A percentile compares a stretch with the other conserved stretches of the same genome.
Evolutionary conservation across 1,284 basidiomycete genomes (phyloP).

Genomic region (Austroboletus niveus): DNA sequence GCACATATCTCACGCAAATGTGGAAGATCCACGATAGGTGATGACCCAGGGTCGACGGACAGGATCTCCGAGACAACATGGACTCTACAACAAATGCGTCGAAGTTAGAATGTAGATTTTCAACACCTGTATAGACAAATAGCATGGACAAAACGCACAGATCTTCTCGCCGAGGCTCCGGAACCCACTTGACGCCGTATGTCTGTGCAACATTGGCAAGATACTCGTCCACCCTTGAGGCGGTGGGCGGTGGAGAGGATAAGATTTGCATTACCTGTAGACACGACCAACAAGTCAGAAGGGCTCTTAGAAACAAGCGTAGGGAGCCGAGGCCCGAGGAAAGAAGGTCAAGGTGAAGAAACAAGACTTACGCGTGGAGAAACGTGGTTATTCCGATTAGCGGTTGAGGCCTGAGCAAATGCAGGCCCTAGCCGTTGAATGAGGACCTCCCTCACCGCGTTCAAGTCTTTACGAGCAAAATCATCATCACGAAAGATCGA

Average conservation of each 20-base stretch:
- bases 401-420: constrained; percentile 52
- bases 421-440: constrained; percentile 54
- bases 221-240: constrained; percentile 52
- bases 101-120: background rate
- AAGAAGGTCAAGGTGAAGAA: background rate
- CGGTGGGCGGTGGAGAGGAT: constrained; percentile 52
- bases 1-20: constrained; percentile 54
- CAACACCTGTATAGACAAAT: background rate
- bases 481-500: constrained; percentile 1
- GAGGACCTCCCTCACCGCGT: constrained; percentile 51
- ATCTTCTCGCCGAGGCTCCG: constrained; percentile 58
- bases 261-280: constrained; percentile 51
- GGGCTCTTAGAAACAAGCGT: background rate
- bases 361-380: constrained; percentile 45
- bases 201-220: constrained; percentile 52
- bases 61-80: constrained; percentile 57
- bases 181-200: constrained; percentile 59
- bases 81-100: constrained; percentile 37
- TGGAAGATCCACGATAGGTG: constrained; percentile 55
- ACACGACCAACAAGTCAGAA: constrained; percentile 5
- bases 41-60: constrained; percentile 40
- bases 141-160: constrained; percentile 43
- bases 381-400: constrained; percentile 54
- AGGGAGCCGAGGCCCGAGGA: background rate
- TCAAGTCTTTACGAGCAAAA: constrained; percentile 47